Percentiles rank a stretch among this genome's conserved stretches.
Conservation (phyloP, 257 asterid genomes). For the Primulina tabacum region DNA sequence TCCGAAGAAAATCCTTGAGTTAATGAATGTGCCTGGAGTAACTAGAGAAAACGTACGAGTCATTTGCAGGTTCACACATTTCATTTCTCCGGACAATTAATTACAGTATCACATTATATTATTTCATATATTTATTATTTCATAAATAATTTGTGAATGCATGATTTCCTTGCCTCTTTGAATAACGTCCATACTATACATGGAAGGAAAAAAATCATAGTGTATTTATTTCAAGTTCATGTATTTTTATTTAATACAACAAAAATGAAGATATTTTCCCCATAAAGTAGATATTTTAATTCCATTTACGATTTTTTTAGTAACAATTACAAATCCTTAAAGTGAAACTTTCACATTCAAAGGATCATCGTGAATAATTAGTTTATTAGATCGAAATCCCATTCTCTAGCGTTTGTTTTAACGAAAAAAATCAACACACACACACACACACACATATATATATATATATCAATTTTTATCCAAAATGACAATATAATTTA, state of each 20-base stretch:
- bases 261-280: constrained; percentile 13
- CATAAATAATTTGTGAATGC: neutral
- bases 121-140: neutral
- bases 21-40: constrained; percentile 52
- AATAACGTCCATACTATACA: constrained; percentile 5
- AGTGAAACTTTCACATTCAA: neutral
- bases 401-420: neutral
- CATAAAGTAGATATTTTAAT: neutral
- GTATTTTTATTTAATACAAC: neutral
- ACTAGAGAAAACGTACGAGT: constrained; percentile 62
- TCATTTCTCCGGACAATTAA: neutral
- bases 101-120: neutral
- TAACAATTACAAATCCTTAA: no score
- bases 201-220: neutral
- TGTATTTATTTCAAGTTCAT: neutral
- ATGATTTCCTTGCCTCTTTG: neutral
- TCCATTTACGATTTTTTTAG: neutral
- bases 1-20: constrained; percentile 50
- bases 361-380: neutral
- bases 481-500: neutral
- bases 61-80: constrained; percentile 54
- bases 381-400: neutral
- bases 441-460: no score
- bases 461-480: no score
- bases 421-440: no score